phyloP scores from a whole-genome alignment of 495 filamentous ascomycete species.

The Neurospora cerealis region DNA sequence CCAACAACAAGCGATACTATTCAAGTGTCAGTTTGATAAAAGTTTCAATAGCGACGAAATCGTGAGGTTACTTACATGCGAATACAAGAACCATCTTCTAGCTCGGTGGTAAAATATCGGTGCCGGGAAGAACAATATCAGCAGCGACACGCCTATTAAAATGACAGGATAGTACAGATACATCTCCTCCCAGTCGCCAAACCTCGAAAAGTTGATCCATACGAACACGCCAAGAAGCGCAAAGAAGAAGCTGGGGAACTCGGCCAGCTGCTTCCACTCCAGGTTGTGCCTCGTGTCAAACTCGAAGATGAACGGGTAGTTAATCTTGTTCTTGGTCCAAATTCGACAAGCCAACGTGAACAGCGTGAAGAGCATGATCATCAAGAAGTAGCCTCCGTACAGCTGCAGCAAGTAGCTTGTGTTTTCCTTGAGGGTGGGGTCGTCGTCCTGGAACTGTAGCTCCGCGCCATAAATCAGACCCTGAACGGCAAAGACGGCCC shows the following conservation, averaged over 20 bases:
- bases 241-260: slow-evolving; percentile 69
- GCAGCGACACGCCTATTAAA: slow-evolving; percentile 53
- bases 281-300: slow-evolving; percentile 77
- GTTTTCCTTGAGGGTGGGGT: slow-evolving; percentile 35
- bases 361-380: slow-evolving; percentile 59
- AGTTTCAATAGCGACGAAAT: not conserved
- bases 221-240: slow-evolving; percentile 70
- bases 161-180: slow-evolving; percentile 87
- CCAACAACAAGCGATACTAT: slow-evolving; percentile 76
- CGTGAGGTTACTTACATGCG: slow-evolving; percentile 50
- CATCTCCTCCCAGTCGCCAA: slow-evolving; percentile 49
- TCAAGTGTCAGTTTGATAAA: not conserved
- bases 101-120: slow-evolving; percentile 66
- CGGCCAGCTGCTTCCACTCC: slow-evolving; percentile 82
- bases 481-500: slow-evolving; percentile 62
- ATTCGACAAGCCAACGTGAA: slow-evolving; percentile 73
- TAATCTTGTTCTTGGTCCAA: slow-evolving; percentile 77
- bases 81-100: slow-evolving; percentile 74
- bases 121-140: slow-evolving; percentile 65
- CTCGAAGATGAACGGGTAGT: slow-evolving; percentile 95
- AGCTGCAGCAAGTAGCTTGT: slow-evolving; percentile 76
- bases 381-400: slow-evolving; percentile 77
- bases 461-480: slow-evolving; percentile 57
- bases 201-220: slow-evolving; percentile 74
- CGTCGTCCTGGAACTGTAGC: slow-evolving; percentile 44